phyloP scores from a whole-genome alignment of 441 rosid species.

The Corymbia calophylla region DNA sequence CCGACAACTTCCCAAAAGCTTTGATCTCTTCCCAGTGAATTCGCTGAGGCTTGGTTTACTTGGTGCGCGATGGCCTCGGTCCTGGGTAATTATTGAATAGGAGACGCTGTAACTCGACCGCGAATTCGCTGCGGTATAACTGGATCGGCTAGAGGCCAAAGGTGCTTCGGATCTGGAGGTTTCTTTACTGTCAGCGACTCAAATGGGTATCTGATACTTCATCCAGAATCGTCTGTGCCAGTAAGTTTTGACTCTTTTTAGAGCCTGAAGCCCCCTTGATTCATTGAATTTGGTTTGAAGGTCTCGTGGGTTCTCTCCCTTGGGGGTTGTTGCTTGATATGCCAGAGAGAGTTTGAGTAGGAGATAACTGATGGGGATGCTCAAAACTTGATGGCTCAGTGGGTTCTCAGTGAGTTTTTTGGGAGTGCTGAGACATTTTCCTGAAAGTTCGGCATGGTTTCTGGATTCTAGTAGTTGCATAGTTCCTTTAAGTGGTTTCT shows the following conservation, averaged over 20 bases:
- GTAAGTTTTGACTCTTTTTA: background rate
- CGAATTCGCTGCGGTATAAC: background rate
- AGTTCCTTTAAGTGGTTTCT: background rate
- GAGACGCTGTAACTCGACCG: background rate
- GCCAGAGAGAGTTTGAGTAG: background rate
- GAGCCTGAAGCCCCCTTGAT: background rate
- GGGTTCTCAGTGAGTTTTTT: background rate
- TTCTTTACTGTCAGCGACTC: background rate
- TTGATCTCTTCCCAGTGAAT: background rate
- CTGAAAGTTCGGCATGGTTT: background rate
- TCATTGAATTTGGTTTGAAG: background rate
- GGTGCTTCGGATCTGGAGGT: background rate
- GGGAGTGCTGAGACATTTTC: background rate
- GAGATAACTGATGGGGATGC: background rate
- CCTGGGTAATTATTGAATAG: background rate
- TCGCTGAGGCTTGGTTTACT: background rate
- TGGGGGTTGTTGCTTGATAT: background rate
- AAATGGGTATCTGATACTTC: background rate
- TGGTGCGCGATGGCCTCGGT: background rate
- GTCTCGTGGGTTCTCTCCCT: background rate
- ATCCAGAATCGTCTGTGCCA: background rate
- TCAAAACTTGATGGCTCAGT: background rate
- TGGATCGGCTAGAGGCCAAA: background rate
- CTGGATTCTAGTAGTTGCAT: background rate
- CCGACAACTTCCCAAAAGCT: background rate